A percentile compares a stretch with the other conserved stretches of the same genome.
Evolutionary conservation across 106 monocot species (phyloP).

Genomic region (Posidonia australis): DNA sequence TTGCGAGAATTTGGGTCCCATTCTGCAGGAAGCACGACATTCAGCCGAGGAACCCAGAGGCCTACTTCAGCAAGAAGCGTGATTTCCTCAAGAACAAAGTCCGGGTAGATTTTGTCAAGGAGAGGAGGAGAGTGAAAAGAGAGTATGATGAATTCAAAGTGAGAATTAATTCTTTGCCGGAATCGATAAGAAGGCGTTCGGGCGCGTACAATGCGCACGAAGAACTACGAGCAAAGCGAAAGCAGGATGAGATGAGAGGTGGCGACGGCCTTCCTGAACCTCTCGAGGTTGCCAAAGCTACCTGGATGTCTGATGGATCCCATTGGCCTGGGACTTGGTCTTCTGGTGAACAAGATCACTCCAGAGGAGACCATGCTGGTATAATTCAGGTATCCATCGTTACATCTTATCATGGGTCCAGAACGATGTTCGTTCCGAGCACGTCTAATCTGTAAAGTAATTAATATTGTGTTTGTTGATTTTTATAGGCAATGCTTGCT

Average conservation of each 20-base stretch:
- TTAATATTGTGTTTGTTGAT: no score
- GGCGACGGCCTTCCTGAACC: conserved; percentile 12
- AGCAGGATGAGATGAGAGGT: conserved; percentile 22
- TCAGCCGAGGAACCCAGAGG: conserved; percentile 86
- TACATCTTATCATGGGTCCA: background rate
- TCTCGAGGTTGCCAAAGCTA: conserved; percentile 41
- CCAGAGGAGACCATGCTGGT: conserved; percentile 83
- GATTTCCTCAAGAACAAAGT: conserved; percentile 91
- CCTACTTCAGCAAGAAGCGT: conserved; percentile 70
- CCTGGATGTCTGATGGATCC: conserved; percentile 91
- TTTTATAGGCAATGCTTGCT: conserved; percentile 87
- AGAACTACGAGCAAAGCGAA: conserved; percentile 50
- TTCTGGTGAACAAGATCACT: conserved; percentile 38
- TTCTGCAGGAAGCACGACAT: conserved; percentile 89
- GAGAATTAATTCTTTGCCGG: conserved; percentile 75
- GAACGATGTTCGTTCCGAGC: background rate
- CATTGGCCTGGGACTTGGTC: conserved; percentile 97
- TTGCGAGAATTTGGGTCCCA: conserved; percentile 76
- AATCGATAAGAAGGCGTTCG: conserved; percentile 66
- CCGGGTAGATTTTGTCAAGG: conserved; percentile 69
- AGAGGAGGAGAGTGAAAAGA: conserved; percentile 87
- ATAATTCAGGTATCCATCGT: conserved; percentile 83
- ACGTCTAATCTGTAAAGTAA: background rate
- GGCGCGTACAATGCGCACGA: conserved; percentile 88
- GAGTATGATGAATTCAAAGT: conserved; percentile 99